A percentile compares a stretch with the other conserved stretches of the same genome.
Conservation (phyloP, 257 asterid species). For the Capsicum pubescens region DNA sequence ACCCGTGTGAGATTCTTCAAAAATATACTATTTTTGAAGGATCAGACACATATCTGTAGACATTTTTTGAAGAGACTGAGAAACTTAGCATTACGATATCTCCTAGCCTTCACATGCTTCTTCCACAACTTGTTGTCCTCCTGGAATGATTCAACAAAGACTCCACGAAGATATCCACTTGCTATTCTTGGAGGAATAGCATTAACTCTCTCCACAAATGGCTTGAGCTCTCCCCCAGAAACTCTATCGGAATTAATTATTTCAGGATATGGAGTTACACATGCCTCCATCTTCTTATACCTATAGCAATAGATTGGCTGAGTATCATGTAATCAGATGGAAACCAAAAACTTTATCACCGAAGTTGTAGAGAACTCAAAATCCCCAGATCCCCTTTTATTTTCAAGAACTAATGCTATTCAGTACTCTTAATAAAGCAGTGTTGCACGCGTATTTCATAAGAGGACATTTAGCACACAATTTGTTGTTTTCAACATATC, state of each 20-base stretch:
- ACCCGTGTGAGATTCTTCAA: too few relatives aligned
- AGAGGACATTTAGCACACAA: not conserved
- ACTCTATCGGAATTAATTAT: constrained; percentile 39
- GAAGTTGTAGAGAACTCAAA: not conserved
- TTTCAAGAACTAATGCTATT: not conserved
- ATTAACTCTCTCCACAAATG: constrained; percentile 48
- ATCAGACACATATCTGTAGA: too few relatives aligned
- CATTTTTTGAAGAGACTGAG: too few relatives aligned
- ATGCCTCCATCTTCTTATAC: constrained; percentile 52
- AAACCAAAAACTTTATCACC: not conserved
- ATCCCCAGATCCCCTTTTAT: not conserved
- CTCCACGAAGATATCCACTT: constrained; percentile 40
- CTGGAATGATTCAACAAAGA: constrained; percentile 40
- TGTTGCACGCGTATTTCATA: not conserved
- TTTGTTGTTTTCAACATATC: constrained; percentile 3
- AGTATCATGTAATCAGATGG: not conserved
- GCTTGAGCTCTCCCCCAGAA: constrained; percentile 48
- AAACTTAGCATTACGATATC: too few relatives aligned
- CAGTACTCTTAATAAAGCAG: constrained; percentile 17
- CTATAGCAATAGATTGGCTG: constrained; percentile 30
- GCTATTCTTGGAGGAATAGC: constrained; percentile 48
- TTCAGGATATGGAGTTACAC: constrained; percentile 43
- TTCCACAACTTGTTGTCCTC: constrained; percentile 50
- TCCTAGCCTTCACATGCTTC: constrained; percentile 39
- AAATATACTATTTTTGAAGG: too few relatives aligned